Evolutionary conservation across 1,284 basidiomycete genomes (phyloP).

Genomic region (Clitocybe nebularis): DNA sequence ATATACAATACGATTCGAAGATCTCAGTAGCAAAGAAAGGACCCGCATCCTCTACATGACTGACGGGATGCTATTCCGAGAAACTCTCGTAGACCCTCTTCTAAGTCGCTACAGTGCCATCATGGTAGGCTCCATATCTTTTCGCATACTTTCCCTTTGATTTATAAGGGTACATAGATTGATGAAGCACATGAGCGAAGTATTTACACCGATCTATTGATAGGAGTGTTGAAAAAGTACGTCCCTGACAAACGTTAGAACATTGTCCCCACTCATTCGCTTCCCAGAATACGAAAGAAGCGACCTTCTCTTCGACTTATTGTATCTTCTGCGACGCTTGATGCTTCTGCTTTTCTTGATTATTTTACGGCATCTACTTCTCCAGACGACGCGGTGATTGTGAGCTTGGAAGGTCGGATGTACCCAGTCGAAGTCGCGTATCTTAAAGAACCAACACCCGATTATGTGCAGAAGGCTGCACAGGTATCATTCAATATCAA

Average conservation of each 20-base stretch:
- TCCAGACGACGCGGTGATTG: slow-evolving; percentile 63
- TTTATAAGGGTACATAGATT: slow-evolving; percentile 47
- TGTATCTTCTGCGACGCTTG: slow-evolving; percentile 93
- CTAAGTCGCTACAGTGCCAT: slow-evolving; percentile 91
- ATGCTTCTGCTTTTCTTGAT: slow-evolving; percentile 83
- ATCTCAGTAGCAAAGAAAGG: slow-evolving; percentile 74
- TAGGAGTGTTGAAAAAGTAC: slow-evolving; percentile 91
- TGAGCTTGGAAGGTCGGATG: slow-evolving; percentile 91
- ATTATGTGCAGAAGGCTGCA: slow-evolving; percentile 84
- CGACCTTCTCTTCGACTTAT: slow-evolving; percentile 86
- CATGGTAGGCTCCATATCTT: slow-evolving; percentile 59
- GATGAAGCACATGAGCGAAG: slow-evolving; percentile 98
- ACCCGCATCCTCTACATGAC: slow-evolving; percentile 98
- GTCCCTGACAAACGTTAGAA: slow-evolving; percentile 16
- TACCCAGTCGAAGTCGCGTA: slow-evolving; percentile 87
- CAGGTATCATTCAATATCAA: slow-evolving; percentile 88
- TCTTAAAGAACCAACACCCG: slow-evolving; percentile 65
- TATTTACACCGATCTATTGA: slow-evolving; percentile 89
- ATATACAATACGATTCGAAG: slow-evolving; percentile 97
- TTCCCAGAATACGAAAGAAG: slow-evolving; percentile 78
- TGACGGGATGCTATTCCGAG: slow-evolving; percentile 96
- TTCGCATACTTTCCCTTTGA: slow-evolving; percentile 3
- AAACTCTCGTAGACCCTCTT: slow-evolving; percentile 86
- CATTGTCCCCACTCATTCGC: slow-evolving; percentile 23
- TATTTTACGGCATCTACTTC: slow-evolving; percentile 71